Evolutionary conservation across 1,284 basidiomycete genomes (phyloP).

Genomic region (Ustilago trichophora): DNA sequence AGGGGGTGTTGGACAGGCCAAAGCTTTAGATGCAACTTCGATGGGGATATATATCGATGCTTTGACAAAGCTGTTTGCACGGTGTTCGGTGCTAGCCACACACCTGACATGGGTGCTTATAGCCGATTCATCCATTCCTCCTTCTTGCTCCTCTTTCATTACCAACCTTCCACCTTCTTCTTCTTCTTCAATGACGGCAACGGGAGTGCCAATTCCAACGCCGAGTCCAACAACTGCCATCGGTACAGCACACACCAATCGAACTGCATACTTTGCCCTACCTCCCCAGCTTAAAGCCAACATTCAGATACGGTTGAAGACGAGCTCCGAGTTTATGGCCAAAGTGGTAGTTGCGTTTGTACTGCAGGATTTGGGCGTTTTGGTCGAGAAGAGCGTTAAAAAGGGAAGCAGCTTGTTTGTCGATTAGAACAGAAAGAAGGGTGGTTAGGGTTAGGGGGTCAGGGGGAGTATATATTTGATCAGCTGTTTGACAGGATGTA

Average conservation of each 20-base stretch:
- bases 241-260: conserved; percentile 3
- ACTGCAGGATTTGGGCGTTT: conserved; percentile 73
- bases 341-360: conserved; percentile 90
- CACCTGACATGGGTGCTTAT: conserved; percentile 12
- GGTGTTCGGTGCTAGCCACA: neutral
- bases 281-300: conserved; percentile 72
- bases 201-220: too few relatives aligned
- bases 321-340: conserved; percentile 88
- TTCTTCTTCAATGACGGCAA: too few relatives aligned
- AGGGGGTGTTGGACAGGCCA: conserved; percentile 4
- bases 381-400: conserved; percentile 78
- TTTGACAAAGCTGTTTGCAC: neutral
- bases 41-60: conserved; percentile 13
- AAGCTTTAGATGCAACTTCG: neutral
- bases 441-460: neutral
- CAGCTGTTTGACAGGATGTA: too few relatives aligned
- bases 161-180: neutral
- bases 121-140: conserved; percentile 5
- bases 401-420: conserved; percentile 59
- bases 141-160: neutral
- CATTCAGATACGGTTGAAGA: conserved; percentile 79
- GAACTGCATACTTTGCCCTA: conserved; percentile 20
- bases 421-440: neutral
- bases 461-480: too few relatives aligned
- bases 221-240: conserved; percentile 9